Percentiles rank a stretch among this genome's conserved stretches.
phyloP scores from a whole-genome alignment of 345 rosid species.

The Arabidopsis suecica region DNA sequence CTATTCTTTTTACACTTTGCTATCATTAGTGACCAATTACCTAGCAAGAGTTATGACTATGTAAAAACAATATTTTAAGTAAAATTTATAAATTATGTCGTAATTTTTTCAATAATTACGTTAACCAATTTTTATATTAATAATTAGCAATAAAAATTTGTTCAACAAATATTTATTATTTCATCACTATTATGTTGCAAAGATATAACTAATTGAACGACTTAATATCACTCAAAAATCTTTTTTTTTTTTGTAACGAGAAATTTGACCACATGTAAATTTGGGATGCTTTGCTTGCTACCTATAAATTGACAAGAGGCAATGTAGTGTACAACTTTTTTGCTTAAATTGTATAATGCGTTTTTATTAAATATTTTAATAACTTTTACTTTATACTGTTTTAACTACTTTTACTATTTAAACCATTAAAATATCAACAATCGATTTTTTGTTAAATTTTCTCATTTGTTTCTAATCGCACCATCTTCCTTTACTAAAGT shows the following conservation, averaged over 20 bases:
- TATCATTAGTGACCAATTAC: background rate
- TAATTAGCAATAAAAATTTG: no score
- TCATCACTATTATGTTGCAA: background rate
- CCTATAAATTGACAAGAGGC: background rate
- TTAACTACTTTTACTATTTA: background rate
- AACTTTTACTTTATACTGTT: background rate
- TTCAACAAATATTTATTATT: background rate
- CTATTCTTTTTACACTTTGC: background rate
- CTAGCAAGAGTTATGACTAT: background rate
- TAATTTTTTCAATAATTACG: no score
- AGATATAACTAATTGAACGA: background rate
- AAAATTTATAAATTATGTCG: no score
- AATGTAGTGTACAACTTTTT: background rate
- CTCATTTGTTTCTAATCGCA: background rate
- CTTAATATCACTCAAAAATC: background rate
- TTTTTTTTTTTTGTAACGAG: background rate
- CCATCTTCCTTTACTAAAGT: conserved; percentile 2
- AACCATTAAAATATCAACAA: background rate
- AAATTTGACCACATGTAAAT: background rate
- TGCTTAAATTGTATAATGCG: background rate
- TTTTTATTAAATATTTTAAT: background rate
- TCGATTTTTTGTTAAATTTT: background rate
- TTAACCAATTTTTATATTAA: no score
- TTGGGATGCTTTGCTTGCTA: background rate
- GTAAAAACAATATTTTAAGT: no score